Percentiles rank a stretch among this genome's conserved stretches.
phyloP scores from a whole-genome alignment of 345 rosid genomes.

The Stellera chamaejasme region DNA sequence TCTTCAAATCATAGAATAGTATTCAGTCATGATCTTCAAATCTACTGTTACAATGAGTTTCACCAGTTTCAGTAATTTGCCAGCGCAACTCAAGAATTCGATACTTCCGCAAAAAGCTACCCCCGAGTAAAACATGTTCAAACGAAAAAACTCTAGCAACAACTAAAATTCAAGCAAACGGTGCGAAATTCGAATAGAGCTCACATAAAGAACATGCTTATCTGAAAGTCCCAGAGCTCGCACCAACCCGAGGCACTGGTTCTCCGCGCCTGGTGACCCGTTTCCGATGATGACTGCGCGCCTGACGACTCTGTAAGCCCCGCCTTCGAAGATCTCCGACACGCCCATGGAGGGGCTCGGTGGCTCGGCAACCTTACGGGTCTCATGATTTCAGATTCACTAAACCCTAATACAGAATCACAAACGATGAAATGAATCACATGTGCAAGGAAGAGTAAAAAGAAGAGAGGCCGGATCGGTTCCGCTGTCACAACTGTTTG shows the following conservation, averaged over 20 bases:
- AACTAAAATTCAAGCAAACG: background rate
- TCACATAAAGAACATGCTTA: slow-evolving; percentile 62
- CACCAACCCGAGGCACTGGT: slow-evolving; percentile 83
- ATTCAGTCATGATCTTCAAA: too few relatives aligned
- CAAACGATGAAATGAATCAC: too few relatives aligned
- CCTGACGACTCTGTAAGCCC: slow-evolving; percentile 59
- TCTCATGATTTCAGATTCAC: slow-evolving; percentile 38
- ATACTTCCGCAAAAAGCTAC: too few relatives aligned
- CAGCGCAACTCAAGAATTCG: background rate
- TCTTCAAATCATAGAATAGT: too few relatives aligned
- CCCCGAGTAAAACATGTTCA: background rate
- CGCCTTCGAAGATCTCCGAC: slow-evolving; percentile 87
- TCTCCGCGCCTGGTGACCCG: slow-evolving; percentile 81
- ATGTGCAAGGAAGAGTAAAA: too few relatives aligned
- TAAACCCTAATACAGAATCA: too few relatives aligned
- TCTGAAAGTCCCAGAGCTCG: slow-evolving; percentile 75
- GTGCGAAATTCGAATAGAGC: slow-evolving; percentile 15
- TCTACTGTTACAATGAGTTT: too few relatives aligned
- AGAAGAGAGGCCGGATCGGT: too few relatives aligned
- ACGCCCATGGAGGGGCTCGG: slow-evolving; percentile 57
- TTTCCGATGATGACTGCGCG: slow-evolving; percentile 92
- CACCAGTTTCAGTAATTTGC: background rate
- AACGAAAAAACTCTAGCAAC: background rate
- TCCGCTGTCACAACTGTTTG: too few relatives aligned
- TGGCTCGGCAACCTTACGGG: slow-evolving; percentile 84